Conservation (phyloP, 257 asterid species). For the Euphrasia confusa region DNA sequence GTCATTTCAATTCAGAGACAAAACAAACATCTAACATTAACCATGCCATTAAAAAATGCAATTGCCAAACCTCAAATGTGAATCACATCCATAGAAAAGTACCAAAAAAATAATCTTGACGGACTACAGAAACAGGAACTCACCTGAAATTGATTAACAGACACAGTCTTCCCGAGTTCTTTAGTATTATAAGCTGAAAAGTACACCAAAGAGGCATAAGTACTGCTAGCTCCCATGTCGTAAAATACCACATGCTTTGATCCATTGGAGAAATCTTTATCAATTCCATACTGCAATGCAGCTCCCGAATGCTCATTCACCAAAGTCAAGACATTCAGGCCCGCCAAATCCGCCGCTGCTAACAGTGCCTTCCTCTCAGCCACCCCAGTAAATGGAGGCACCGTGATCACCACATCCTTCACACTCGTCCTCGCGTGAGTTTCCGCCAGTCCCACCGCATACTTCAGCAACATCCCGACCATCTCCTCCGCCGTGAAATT, state of each 20-base stretch:
- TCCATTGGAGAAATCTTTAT: constrained; percentile 85
- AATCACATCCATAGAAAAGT: background rate
- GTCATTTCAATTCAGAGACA: constrained; percentile 4
- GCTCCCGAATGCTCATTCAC: constrained; percentile 93
- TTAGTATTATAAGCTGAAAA: constrained; percentile 83
- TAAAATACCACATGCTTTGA: constrained; percentile 84
- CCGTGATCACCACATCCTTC: constrained; percentile 87
- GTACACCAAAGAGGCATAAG: constrained; percentile 91
- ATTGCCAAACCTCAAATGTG: constrained; percentile 6
- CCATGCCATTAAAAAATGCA: background rate
- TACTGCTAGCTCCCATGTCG: constrained; percentile 92
- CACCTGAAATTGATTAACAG: constrained; percentile 93
- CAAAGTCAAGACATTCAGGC: constrained; percentile 82
- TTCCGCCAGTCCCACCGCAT: constrained; percentile 69
- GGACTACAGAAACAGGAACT: background rate
- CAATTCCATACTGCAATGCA: constrained; percentile 98
- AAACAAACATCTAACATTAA: constrained; percentile 16
- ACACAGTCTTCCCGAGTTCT: constrained; percentile 75
- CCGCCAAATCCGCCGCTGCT: constrained; percentile 88
- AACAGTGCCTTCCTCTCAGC: constrained; percentile 75
- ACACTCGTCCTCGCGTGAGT: constrained; percentile 56
- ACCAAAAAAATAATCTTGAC: background rate
- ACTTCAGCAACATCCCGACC: constrained; percentile 83
- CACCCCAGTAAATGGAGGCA: constrained; percentile 84
- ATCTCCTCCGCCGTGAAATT: constrained; percentile 78